Evolutionary conservation across 2,329 filamentous ascomycete species (phyloP), one percentile per base, ranked within the genome.

Genomic region (Fragosphaeria purpurea): DNA sequence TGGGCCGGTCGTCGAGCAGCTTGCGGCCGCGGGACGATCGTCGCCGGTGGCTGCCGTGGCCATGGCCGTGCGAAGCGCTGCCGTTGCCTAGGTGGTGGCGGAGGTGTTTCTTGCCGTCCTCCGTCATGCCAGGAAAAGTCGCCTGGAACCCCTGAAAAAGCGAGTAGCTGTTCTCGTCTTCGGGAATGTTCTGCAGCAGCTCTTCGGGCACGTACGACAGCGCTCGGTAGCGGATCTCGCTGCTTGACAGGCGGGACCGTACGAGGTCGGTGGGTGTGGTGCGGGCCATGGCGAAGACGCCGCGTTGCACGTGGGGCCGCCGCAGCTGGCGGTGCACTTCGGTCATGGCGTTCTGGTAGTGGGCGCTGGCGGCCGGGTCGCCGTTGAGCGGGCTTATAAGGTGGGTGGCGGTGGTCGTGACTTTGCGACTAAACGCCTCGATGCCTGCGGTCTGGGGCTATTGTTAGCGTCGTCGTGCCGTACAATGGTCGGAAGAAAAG

Each of bases 111-210:
- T 84, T 83, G 57, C 78, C 79, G 55, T 84, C 79, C 12, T 93
- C 86, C 5, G 73, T 74, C 56, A 79, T 67, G 56, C 83, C 79
- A 3, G 90, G 90, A 55, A 95, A 75, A 56, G 83, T 90, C 45
- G 91, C 93, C 69, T 95, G 84, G 67, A 98, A 98, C 57, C 93
- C 93, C 67, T 98, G 88, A 66, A 98, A 97, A 43, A 98, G 75
- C 41, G 90, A 96, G 70, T 95, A 98, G 12, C 82, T 74, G 67
- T 87, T 94, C 30, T 84, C 82, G 63, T 85, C 79, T 54, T 95
- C 88, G 58, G 93, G 93, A 47, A 96, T 91, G 64, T 95, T 90
- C 58, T 75, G 74, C 44, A 98, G 79, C 58, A 98, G 78, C 55
- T 96, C 90, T 68, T 98, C 91, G 46, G 93, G 83, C 38, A 98